phyloP scores from a whole-genome alignment of 352 stramenopile genomes.

The Phytopythium boreale region DNA sequence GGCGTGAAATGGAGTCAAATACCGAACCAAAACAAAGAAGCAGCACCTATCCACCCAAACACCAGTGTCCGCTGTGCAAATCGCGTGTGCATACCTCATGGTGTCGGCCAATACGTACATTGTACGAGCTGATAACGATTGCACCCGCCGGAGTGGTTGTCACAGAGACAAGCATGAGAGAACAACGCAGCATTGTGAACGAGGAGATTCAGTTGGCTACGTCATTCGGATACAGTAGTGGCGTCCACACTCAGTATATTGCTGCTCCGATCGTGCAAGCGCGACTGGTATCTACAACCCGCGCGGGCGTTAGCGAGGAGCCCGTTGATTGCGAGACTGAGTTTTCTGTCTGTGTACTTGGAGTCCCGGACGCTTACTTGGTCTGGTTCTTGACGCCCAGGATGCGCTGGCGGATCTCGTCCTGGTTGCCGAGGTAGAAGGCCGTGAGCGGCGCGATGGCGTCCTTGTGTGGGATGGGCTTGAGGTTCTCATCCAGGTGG shows the following conservation, averaged over 20 bases:
- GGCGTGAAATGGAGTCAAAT: not conserved
- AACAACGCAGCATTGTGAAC: not conserved
- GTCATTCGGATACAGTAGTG: not conserved
- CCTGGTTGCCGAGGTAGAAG: conserved; percentile 93
- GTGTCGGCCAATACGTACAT: no score
- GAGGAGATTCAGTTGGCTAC: not conserved
- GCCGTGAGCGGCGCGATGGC: conserved; percentile 82
- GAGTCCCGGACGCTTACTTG: conserved; percentile 64
- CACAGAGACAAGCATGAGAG: no score
- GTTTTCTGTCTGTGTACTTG: no score
- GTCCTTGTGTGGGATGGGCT: conserved; percentile 78
- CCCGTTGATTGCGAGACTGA: no score
- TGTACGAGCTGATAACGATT: no score
- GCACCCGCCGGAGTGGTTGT: no score
- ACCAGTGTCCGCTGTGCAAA: not conserved
- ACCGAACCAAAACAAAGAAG: not conserved
- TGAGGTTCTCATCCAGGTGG: conserved; percentile 84
- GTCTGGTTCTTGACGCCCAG: conserved; percentile 97
- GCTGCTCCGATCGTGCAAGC: no score
- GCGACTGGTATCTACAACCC: not conserved
- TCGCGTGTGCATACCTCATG: no score
- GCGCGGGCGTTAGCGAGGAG: no score
- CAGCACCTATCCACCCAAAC: not conserved
- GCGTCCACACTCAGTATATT: not conserved
- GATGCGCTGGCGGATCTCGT: conserved; percentile 96